Conservation (phyloP, 495 filamentous ascomycete species). For the Cudoniella acicularis region DNA sequence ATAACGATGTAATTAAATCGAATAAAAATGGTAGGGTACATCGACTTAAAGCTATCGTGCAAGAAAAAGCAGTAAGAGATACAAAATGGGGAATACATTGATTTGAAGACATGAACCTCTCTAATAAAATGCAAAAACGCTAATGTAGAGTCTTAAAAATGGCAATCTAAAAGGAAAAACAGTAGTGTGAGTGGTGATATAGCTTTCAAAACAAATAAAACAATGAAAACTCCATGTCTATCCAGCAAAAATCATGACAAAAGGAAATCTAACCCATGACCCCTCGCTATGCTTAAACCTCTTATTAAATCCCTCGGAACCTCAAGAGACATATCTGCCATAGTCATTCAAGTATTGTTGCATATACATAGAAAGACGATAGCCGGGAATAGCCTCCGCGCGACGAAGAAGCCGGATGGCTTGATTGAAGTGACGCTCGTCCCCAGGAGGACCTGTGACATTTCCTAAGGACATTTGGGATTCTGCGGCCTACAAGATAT, state of each 20-base stretch:
- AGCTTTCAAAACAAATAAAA: not conserved
- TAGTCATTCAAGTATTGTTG: constrained; percentile 46
- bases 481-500: constrained; percentile 41
- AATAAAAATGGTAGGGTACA: no score
- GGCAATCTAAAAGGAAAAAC: not conserved
- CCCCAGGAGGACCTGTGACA: constrained; percentile 38
- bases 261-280: not conserved
- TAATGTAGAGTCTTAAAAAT: not conserved
- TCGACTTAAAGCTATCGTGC: no score
- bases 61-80: no score
- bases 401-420: constrained; percentile 43
- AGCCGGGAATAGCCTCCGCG: constrained; percentile 36
- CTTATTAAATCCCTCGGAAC: not conserved
- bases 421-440: constrained; percentile 40
- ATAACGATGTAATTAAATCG: no score
- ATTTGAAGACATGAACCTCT: no score
- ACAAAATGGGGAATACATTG: no score
- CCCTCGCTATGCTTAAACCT: not conserved
- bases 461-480: constrained; percentile 52
- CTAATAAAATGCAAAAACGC: no score
- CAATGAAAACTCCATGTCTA: not conserved
- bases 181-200: not conserved
- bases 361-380: constrained; percentile 38
- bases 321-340: constrained; percentile 30
- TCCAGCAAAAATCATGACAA: not conserved